Conservation (phyloP, 768 basidiomycete species). For the Boletus patriciae region DNA sequence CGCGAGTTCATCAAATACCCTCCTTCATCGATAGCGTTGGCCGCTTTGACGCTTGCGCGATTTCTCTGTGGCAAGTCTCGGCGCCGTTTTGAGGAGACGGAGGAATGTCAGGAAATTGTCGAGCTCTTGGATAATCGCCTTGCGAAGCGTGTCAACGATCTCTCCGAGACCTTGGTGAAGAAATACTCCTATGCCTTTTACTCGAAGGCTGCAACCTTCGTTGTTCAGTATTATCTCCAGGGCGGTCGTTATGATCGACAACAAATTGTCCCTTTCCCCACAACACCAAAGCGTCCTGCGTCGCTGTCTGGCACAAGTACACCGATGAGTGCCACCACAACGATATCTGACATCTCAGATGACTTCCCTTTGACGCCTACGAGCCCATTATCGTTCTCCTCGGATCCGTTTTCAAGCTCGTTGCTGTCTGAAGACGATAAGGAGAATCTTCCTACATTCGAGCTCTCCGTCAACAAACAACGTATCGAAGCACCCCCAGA, state of each 20-base stretch:
- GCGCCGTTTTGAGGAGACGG: conserved; percentile 79
- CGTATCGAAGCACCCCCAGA: conserved; percentile 67
- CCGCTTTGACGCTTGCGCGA: conserved; percentile 84
- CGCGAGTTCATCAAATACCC: conserved; percentile 88
- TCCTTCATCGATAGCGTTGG: conserved; percentile 87
- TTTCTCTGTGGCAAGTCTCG: conserved; percentile 82
- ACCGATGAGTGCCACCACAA: conserved; percentile 72
- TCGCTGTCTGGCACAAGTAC: conserved; percentile 57
- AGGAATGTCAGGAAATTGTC: conserved; percentile 80
- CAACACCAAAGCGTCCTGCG: conserved; percentile 51
- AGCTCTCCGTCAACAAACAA: conserved; percentile 71
- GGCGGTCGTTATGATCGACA: conserved; percentile 72
- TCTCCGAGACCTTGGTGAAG: conserved; percentile 95
- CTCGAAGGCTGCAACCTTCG: conserved; percentile 91
- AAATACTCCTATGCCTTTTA: conserved; percentile 98
- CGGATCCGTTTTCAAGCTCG: conserved; percentile 53
- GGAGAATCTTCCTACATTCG: conserved; percentile 75
- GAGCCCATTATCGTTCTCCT: conserved; percentile 53
- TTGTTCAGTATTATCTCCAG: conserved; percentile 90
- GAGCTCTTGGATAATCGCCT: conserved; percentile 84
- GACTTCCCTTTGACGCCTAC: conserved; percentile 84
- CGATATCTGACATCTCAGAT: conserved; percentile 73
- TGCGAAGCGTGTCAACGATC: conserved; percentile 83
- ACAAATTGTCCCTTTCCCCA: conserved; percentile 50
- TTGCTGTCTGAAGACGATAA: conserved; percentile 71